Conservation (phyloP, 2,329 filamentous ascomycete species). For the Fragosphaeria purpurea region DNA sequence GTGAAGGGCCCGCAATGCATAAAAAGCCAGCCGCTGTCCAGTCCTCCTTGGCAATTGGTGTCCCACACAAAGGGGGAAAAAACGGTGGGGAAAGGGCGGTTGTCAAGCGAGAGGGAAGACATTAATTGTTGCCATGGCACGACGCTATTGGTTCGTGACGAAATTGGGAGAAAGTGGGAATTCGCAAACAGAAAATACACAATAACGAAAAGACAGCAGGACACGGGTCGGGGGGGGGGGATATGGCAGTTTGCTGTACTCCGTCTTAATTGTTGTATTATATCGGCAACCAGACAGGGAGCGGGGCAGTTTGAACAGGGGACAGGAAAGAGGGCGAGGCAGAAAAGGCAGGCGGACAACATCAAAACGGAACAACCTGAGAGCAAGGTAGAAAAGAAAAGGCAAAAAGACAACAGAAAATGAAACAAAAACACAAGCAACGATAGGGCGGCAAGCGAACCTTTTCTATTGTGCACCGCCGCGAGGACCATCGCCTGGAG, state of each 20-base stretch:
- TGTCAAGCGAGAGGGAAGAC: not conserved
- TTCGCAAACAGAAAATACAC: not conserved
- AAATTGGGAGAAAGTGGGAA: slow-evolving; percentile 1
- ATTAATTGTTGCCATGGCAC: not conserved
- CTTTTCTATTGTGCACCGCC: slow-evolving; percentile 56
- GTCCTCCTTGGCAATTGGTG: no score
- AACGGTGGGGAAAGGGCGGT: not conserved
- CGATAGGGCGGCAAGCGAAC: slow-evolving; percentile 40
- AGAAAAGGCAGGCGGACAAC: not conserved
- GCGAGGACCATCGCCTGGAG: slow-evolving; percentile 65
- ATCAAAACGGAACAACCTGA: not conserved
- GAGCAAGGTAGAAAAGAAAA: not conserved
- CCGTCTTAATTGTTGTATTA: no score
- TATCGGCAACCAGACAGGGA: no score
- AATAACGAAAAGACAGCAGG: not conserved
- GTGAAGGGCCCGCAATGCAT: no score
- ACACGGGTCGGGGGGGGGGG: not conserved
- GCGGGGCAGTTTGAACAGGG: not conserved
- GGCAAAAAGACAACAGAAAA: not conserved
- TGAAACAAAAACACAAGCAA: not conserved
- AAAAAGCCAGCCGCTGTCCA: no score
- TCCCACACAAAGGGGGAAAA: not conserved
- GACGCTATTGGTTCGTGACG: slow-evolving; percentile 1
- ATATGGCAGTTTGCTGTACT: not conserved
- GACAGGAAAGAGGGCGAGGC: slow-evolving; percentile 5